These are phyloP conservation scores for Aspergillus ochraceus DNA, from an alignment of 2,329 filamentous ascomycete species.

Conservation along the genomic window DNA sequence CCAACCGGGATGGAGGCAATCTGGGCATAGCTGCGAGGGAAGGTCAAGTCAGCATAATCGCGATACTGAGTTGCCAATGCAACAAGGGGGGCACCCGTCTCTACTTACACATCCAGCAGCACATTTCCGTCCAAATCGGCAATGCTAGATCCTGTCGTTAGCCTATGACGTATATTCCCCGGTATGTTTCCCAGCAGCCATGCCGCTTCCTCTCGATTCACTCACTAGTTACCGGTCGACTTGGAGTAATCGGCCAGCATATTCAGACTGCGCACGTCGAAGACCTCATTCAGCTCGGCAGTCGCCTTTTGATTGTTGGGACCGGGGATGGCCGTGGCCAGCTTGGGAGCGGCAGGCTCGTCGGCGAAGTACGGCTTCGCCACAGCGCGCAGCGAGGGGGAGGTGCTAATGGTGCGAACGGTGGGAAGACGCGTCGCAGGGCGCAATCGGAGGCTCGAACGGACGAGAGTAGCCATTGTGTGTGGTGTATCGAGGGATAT, in stretches of 20 bases:
- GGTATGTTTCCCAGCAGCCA: neutral
- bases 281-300: constrained; percentile 72
- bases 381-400: constrained; percentile 34
- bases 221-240: constrained; percentile 75
- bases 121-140: constrained; percentile 53
- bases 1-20: constrained; percentile 91
- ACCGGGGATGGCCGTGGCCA: constrained; percentile 68
- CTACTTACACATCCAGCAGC: constrained; percentile 50
- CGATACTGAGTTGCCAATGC: neutral
- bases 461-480: constrained; percentile 39
- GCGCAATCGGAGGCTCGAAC: constrained; percentile 36
- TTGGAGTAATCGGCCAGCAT: constrained; percentile 75
- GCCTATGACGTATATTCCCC: constrained; percentile 1
- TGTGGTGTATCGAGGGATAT: neutral
- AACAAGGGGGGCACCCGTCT: too few relatives aligned
- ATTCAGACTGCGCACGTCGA: constrained; percentile 83
- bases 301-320: constrained; percentile 70
- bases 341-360: constrained; percentile 57
- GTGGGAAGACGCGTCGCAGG: constrained; percentile 34
- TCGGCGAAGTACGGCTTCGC: constrained; percentile 57
- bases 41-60: constrained; percentile 4
- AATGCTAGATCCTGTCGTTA: constrained; percentile 38
- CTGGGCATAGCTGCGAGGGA: constrained; percentile 69
- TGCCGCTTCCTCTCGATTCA: neutral
- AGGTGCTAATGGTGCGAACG: constrained; percentile 37